phyloP scores from a whole-genome alignment of 345 rosid genomes.

The Streptanthus diversifolius region DNA sequence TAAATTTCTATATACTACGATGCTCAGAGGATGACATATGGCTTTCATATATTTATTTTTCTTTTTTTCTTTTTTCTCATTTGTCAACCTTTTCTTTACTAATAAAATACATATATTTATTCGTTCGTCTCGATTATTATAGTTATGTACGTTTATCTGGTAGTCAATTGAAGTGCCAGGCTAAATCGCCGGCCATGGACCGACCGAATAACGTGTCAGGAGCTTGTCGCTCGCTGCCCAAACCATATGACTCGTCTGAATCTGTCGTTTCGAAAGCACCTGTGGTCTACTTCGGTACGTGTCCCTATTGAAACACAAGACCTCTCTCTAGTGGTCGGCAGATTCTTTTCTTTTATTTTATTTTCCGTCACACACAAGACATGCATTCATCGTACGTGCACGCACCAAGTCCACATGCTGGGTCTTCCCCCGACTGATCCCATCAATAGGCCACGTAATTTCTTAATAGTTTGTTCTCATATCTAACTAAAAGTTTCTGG shows the following conservation, averaged over 20 bases:
- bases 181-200: constrained; percentile 32
- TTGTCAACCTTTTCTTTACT: not conserved
- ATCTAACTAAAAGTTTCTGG: not conserved
- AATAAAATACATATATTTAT: not conserved
- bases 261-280: constrained; percentile 18
- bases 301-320: constrained; percentile 24
- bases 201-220: constrained; percentile 33
- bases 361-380: not conserved
- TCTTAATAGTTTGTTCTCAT: not conserved
- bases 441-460: constrained; percentile 14
- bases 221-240: constrained; percentile 21
- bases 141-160: constrained; percentile 1
- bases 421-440: constrained; percentile 7
- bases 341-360: not conserved
- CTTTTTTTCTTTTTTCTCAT: no score
- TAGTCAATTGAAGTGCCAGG: constrained; percentile 29
- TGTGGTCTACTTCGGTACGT: constrained; percentile 34
- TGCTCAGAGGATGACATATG: not conserved
- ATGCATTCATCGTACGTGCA: constrained; percentile 23
- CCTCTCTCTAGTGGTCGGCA: constrained; percentile 33
- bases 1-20: not conserved
- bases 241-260: constrained; percentile 33
- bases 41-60: not conserved
- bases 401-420: constrained; percentile 23
- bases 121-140: constrained; percentile 12